phyloP scores from a whole-genome alignment of 2,329 filamentous ascomycete species.

The Malbranchea zuffiana region DNA sequence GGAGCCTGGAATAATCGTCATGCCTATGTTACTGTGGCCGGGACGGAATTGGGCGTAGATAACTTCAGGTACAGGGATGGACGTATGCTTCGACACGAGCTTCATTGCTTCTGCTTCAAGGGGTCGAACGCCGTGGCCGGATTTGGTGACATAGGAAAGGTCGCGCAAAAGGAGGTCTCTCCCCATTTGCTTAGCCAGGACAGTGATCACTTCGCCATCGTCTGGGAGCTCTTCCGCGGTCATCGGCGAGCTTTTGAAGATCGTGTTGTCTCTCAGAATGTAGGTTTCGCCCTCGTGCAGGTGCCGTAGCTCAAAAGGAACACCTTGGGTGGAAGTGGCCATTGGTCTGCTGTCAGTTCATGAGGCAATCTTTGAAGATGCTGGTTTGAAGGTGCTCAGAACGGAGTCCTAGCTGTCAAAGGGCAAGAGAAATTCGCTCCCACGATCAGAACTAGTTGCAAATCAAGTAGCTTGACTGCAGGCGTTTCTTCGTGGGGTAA shows the following conservation, averaged over 20 bases:
- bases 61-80: constrained; percentile 17
- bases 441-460: no score
- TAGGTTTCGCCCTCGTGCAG: constrained; percentile 10
- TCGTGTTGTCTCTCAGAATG: constrained; percentile 1
- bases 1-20: constrained; percentile 15
- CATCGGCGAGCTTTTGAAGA: constrained; percentile 3
- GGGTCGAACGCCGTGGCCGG: constrained; percentile 2
- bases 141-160: constrained; percentile 8
- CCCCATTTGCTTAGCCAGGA: constrained; percentile 10
- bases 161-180: constrained; percentile 9
- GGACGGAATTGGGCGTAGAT: constrained; percentile 4
- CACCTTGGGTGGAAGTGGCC: no score
- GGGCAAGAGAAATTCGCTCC: no score
- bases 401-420: no score
- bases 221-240: constrained; percentile 1
- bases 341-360: no score
- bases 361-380: no score
- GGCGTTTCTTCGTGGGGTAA: no score
- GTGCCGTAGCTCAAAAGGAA: constrained; percentile 7
- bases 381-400: no score
- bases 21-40: constrained; percentile 11
- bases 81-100: constrained; percentile 14
- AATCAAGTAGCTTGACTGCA: no score
- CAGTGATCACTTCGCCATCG: constrained; percentile 9
- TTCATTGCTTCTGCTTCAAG: constrained; percentile 10